These are phyloP conservation scores for Komagataella ulmi DNA, from an alignment of 805 yeast species.

Conservation along the genomic window DNA sequence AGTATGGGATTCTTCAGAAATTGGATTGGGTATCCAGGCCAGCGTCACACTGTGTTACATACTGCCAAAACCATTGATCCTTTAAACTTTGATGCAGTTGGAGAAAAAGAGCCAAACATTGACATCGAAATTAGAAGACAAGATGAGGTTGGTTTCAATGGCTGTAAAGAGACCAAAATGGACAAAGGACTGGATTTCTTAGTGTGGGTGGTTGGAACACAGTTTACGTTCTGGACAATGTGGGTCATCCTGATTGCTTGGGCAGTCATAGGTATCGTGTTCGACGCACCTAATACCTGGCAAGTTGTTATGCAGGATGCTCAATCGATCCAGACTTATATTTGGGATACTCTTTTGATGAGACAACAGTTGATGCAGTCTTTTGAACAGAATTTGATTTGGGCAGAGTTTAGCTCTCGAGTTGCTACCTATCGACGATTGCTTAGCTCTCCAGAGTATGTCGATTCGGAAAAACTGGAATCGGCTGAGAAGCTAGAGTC, in stretches of 20 bases:
- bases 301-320: slow-evolving; percentile 29
- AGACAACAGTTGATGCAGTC: slow-evolving; percentile 21
- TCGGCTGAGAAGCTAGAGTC: not conserved
- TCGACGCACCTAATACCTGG: slow-evolving; percentile 10
- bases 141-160: not conserved
- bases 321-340: slow-evolving; percentile 23
- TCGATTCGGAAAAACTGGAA: not conserved
- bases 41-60: not conserved
- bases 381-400: slow-evolving; percentile 13
- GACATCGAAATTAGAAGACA: not conserved
- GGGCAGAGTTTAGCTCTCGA: slow-evolving; percentile 17
- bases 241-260: not conserved
- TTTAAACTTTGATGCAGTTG: not conserved
- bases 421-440: slow-evolving; percentile 11
- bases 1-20: not conserved
- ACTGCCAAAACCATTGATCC: not conserved
- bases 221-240: not conserved
- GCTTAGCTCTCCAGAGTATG: not conserved
- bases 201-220: not conserved
- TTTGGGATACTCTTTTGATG: slow-evolving; percentile 25
- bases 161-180: not conserved
- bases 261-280: not conserved
- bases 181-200: not conserved
- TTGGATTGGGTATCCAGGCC: not conserved
- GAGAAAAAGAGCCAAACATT: not conserved